Percentiles rank a stretch among this genome's conserved stretches.
These are phyloP conservation scores for Phialophora verrucosa DNA, from an alignment of 2,329 filamentous ascomycete genomes.

Conservation along the genomic window DNA sequence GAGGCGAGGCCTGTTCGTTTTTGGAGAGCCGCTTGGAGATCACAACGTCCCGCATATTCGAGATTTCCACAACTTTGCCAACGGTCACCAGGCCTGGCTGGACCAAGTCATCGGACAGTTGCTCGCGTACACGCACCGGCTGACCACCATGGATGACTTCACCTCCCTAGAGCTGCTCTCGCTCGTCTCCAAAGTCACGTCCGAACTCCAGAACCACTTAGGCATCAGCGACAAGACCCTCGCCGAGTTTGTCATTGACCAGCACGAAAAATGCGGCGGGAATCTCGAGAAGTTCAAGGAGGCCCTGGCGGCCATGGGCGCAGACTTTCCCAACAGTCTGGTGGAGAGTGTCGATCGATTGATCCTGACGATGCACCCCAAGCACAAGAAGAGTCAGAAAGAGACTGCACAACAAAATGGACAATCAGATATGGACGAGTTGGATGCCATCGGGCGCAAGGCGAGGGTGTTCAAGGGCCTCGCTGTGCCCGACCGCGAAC, in stretches of 20 bases:
- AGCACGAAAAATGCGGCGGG: conserved; percentile 73
- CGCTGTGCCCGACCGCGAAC: conserved; percentile 78
- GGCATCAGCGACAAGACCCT: conserved; percentile 92
- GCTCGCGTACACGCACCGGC: neutral
- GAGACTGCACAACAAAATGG: conserved; percentile 47
- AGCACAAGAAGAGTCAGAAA: conserved; percentile 71
- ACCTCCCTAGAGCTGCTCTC: conserved; percentile 90
- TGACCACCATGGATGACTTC: conserved; percentile 77
- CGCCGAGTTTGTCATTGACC: conserved; percentile 93
- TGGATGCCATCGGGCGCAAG: conserved; percentile 68
- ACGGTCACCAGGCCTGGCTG: conserved; percentile 11
- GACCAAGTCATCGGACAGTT: conserved; percentile 1
- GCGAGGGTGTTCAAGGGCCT: conserved; percentile 89
- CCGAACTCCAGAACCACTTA: conserved; percentile 91
- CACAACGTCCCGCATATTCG: conserved; percentile 2
- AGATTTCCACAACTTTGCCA: conserved; percentile 10
- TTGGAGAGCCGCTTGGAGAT: conserved; percentile 10
- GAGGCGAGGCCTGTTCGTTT: conserved; percentile 1
- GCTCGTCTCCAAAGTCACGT: conserved; percentile 91
- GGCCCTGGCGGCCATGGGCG: conserved; percentile 75
- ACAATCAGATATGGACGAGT: conserved; percentile 47
- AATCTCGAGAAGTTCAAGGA: conserved; percentile 75
- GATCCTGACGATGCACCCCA: conserved; percentile 87
- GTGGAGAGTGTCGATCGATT: conserved; percentile 90
- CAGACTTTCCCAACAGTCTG: conserved; percentile 82